A percentile compares a stretch with the other conserved stretches of the same genome.
phyloP scores from a whole-genome alignment of 495 filamentous ascomycete genomes.

The Penicillium antarcticum region DNA sequence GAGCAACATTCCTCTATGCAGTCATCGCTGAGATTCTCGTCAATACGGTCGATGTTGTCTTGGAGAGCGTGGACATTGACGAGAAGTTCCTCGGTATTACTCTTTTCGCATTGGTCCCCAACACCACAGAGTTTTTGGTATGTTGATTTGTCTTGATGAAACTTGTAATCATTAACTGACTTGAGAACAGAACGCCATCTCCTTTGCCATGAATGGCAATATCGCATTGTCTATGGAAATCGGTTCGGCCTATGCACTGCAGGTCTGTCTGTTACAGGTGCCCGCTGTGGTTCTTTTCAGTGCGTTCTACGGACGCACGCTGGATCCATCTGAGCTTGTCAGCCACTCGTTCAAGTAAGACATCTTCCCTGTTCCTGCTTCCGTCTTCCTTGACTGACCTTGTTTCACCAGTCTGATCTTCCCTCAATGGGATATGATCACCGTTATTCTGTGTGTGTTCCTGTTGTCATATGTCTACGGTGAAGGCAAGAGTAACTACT shows the following conservation, averaged over 20 bases:
- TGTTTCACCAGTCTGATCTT: conserved; percentile 71
- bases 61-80: conserved; percentile 85
- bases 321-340: conserved; percentile 56
- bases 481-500: conserved; percentile 79
- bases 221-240: conserved; percentile 99
- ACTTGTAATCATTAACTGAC: conserved; percentile 28
- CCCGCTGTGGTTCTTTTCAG: conserved; percentile 91
- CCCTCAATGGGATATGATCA: conserved; percentile 99
- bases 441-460: conserved; percentile 96
- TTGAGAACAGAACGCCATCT: conserved; percentile 80
- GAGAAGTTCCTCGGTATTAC: conserved; percentile 99
- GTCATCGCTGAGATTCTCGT: conserved; percentile 96
- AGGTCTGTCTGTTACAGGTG: conserved; percentile 96
- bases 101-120: conserved; percentile 93
- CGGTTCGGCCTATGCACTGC: conserved; percentile 92
- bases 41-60: conserved; percentile 90
- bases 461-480: conserved; percentile 96
- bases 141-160: conserved; percentile 18
- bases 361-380: neutral
- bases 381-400: conserved; percentile 5
- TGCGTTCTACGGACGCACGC: conserved; percentile 53
- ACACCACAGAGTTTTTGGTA: conserved; percentile 97
- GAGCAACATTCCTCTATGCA: conserved; percentile 89
- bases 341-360: conserved; percentile 76
- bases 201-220: conserved; percentile 99